Evolutionary conservation across 192 early-diverging fungal species (phyloP), one percentile per base, ranked within the genome.

Genomic region (Coemansia sp.): DNA sequence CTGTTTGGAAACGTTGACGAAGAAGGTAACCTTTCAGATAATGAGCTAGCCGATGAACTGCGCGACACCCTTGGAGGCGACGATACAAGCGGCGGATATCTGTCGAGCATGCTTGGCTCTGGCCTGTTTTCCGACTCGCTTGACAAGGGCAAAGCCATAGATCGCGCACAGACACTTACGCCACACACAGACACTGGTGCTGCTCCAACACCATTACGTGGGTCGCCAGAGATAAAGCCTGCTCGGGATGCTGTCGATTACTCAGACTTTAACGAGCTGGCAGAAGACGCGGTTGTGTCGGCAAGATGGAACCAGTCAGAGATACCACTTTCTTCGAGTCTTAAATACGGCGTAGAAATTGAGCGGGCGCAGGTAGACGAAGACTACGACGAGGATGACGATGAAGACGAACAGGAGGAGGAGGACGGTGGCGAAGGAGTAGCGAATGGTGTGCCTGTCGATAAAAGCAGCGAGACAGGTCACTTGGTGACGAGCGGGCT

Each of bases 1-100:
- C 77, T 96, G 54, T 96, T 93, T 77, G 94, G 94, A 40, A 96
- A 96, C 77, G 89, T 96, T 16, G 94, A 94, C 81, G 89, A 93
- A 61, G 84, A 88, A 45, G 94, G 94, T 49, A 84, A 87, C 45
- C 76, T 94, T 8, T 91, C 94, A 12, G 84, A 89, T 61, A 75
- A 52, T 32, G 84, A 82, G 61, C 78, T 89, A 5, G 83, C 82
- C 52, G 64, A 83, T 71, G 87, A 84, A 65, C 71, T 84, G 7
- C 66, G 69, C 56, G 65, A 74, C 48, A 80, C 82, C 4, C 66
- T 84, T 5, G 78, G 72, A n/a, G 73, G 68, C 30, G 73, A 75
- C n/a, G 73, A 72, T 0, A 51, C 69, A 10, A 59, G 61, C 22
- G 59, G 64, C 36, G 55, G 56, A 40, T 75, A 77, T 42, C 40